These are phyloP conservation scores for Aspergillus aculeatinus DNA, from an alignment of 2,329 filamentous ascomycete genomes.

Conservation along the genomic window DNA sequence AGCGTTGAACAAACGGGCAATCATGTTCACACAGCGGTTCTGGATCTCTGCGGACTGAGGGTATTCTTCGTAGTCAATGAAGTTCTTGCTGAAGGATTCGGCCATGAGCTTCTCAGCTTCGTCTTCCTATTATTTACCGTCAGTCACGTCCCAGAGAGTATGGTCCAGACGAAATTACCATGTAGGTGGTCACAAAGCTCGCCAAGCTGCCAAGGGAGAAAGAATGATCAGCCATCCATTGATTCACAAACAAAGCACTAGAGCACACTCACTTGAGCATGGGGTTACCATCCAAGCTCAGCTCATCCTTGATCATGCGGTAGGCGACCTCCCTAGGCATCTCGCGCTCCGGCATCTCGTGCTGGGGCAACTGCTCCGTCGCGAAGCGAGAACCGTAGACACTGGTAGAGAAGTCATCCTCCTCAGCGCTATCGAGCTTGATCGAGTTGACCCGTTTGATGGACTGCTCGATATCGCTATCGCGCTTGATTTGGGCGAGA, in stretches of 20 bases:
- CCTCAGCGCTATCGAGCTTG: conserved; percentile 43
- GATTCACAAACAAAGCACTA: neutral
- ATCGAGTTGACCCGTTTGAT: conserved; percentile 49
- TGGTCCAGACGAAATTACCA: conserved; percentile 55
- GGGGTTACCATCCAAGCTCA: conserved; percentile 87
- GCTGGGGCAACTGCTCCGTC: conserved; percentile 71
- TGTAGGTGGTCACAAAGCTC: conserved; percentile 93
- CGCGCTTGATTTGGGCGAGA: conserved; percentile 40
- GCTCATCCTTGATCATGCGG: conserved; percentile 92
- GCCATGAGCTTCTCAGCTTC: conserved; percentile 95
- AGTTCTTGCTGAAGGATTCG: conserved; percentile 91
- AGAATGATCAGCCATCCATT: neutral
- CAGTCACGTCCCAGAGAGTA: neutral
- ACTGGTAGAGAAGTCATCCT: conserved; percentile 64
- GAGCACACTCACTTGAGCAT: conserved; percentile 59
- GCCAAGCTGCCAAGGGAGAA: conserved; percentile 61
- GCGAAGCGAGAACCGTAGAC: conserved; percentile 90
- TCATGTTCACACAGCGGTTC: conserved; percentile 89
- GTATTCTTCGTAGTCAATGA: conserved; percentile 86
- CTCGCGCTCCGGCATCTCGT: conserved; percentile 83
- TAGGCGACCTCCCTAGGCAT: conserved; percentile 95
- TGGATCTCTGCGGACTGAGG: conserved; percentile 81
- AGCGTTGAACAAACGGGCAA: conserved; percentile 83
- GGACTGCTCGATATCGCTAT: conserved; percentile 35
- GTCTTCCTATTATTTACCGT: conserved; percentile 65